Evolutionary conservation across 495 filamentous ascomycete genomes (phyloP), one percentile per base, ranked within the genome.

Genomic region (Aspergillus coremiiformis): DNA sequence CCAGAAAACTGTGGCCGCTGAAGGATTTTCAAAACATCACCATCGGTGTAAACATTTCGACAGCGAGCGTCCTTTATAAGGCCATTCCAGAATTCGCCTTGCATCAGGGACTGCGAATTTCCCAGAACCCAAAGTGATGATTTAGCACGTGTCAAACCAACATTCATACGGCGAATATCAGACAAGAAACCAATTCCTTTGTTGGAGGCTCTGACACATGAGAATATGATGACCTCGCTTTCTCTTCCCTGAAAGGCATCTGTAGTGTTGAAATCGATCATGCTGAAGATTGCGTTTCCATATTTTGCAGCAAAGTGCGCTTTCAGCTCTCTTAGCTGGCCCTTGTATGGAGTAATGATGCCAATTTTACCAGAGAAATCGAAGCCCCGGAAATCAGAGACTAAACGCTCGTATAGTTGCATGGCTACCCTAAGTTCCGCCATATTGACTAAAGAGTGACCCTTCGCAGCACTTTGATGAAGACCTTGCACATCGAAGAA

Each of bases 161-260:
- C 93, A 71, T 98, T 98, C 93, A 98, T 98, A 81, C 93, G 93
- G 46, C 93, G 84, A 62, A 98, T 95, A 71, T 98, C 93, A 39
- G 86, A 84, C 77, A 98, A 84, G 81, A 98, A 98, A 77, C 93
- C 93, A 62, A 98, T 95, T 59, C 94, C 89, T 24, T 90, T 89
- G 24, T 83, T 86, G 14, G 87, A 91, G 27, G 93, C 90, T 68
- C 93, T 83, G 27, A 98, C 93, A 66, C 93, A 98, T 44, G 94
- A 97, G 73, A 98, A 98, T 52, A 98, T 96, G 62, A 98, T 96
- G 54, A 98, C 83, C 66, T 98, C 93, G 63, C 88, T 90, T 69
- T 98, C 93, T 44, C 93, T 82, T 56, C 93, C 93, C 63, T 98
- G 93, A 68, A 96, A 98, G 14, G 93, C 93, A 69, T 98, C 93